Conservation (phyloP, 179 eudicot genomes). For the Monotropa hypopitys region DNA sequence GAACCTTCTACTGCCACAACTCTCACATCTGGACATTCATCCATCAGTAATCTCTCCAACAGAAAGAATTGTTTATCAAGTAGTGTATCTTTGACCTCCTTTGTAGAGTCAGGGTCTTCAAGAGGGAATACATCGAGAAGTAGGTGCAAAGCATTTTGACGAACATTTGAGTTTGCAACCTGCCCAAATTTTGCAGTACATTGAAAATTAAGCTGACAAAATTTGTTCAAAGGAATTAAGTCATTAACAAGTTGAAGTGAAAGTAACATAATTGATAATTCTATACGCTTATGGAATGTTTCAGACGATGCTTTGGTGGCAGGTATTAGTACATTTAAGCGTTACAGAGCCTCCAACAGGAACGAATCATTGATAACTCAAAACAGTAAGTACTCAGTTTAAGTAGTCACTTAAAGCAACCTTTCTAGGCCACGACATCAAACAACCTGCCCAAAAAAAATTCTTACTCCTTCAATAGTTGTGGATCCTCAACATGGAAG, state of each 20-base stretch:
- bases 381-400: not conserved
- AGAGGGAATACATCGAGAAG: constrained; percentile 86
- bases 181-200: constrained; percentile 20
- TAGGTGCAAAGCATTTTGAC: constrained; percentile 80
- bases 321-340: not conserved
- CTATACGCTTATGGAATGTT: not conserved
- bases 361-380: not conserved
- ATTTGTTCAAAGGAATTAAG: not conserved
- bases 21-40: constrained; percentile 83
- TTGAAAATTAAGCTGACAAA: not conserved
- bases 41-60: constrained; percentile 60
- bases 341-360: not conserved
- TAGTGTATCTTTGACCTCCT: constrained; percentile 71
- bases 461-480: no score
- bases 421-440: not conserved
- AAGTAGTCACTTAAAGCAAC: not conserved
- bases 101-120: constrained; percentile 87
- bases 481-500: no score
- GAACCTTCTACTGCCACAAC: constrained; percentile 87
- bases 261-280: not conserved
- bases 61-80: constrained; percentile 74
- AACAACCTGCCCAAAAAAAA: not conserved
- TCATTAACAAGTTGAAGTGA: not conserved
- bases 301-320: not conserved
- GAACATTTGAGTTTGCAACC: constrained; percentile 96